Evolutionary conservation across 805 yeast species (phyloP).

Genomic region (Yamadazyma sp.): DNA sequence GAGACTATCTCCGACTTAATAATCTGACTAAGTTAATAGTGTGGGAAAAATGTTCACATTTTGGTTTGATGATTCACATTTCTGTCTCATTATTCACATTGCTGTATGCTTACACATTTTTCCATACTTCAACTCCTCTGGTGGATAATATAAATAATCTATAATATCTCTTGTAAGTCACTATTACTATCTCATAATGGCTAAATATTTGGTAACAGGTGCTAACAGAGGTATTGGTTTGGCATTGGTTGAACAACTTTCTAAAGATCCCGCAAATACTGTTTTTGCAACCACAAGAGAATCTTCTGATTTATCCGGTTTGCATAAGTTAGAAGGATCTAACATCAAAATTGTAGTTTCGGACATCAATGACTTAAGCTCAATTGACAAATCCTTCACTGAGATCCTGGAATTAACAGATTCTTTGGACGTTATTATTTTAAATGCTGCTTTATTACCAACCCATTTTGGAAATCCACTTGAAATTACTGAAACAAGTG

Average conservation of each 20-base stretch:
- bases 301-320: background rate
- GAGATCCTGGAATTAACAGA: constrained; percentile 1
- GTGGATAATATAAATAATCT: no score
- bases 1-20: no score
- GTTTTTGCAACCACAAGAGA: constrained; percentile 40
- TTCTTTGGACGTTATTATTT: constrained; percentile 2
- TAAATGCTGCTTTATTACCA: constrained; percentile 1
- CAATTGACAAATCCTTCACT: background rate
- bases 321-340: background rate
- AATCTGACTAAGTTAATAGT: no score
- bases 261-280: constrained; percentile 22
- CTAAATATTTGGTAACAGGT: constrained; percentile 26
- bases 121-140: no score
- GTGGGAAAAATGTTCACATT: no score
- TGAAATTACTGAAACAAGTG: background rate
- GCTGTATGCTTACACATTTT: no score
- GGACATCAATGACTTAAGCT: background rate
- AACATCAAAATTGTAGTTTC: constrained; percentile 1
- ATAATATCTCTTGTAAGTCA: no score
- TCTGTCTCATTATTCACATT: no score
- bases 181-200: no score
- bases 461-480: background rate
- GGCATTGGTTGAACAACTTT: constrained; percentile 24
- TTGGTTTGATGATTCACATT: no score
- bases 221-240: constrained; percentile 44